phyloP scores from a whole-genome alignment of 495 filamentous ascomycete species.

The Hypoxylon rickii region DNA sequence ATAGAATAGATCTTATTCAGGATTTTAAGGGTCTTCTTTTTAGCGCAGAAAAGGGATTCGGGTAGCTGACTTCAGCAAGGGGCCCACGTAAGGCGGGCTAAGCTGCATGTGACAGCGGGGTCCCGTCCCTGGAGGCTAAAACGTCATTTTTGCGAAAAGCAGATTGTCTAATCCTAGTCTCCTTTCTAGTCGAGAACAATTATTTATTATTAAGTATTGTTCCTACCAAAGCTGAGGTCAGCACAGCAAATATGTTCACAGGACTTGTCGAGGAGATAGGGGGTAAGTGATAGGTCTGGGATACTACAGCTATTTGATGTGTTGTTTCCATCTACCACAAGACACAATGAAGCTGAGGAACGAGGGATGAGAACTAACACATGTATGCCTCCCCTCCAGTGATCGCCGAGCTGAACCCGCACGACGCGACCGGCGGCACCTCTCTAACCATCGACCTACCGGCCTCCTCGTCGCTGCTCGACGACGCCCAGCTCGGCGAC shows the following conservation, averaged over 20 bases:
- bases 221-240: background rate
- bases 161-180: background rate
- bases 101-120: slow-evolving; percentile 29
- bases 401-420: slow-evolving; percentile 77
- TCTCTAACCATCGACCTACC: slow-evolving; percentile 79
- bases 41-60: slow-evolving; percentile 27
- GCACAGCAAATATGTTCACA: slow-evolving; percentile 77
- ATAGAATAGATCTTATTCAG: background rate
- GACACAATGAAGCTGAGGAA: too few relatives aligned
- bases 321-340: too few relatives aligned
- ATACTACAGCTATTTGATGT: background rate
- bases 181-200: too few relatives aligned
- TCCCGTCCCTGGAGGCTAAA: background rate
- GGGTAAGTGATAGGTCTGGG: slow-evolving; percentile 58
- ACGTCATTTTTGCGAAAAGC: slow-evolving; percentile 29
- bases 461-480: slow-evolving; percentile 70
- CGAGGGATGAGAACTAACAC: too few relatives aligned
- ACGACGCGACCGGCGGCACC: slow-evolving; percentile 83
- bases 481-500: slow-evolving; percentile 84
- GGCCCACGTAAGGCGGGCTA: background rate
- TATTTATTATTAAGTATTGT: background rate
- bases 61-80: background rate
- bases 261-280: slow-evolving; percentile 95
- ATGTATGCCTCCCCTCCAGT: slow-evolving; percentile 63
- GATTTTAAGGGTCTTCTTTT: slow-evolving; percentile 1